These are phyloP conservation scores for Serendipita sp. DNA, from an alignment of 1,284 basidiomycete genomes.

Conservation along the genomic window DNA sequence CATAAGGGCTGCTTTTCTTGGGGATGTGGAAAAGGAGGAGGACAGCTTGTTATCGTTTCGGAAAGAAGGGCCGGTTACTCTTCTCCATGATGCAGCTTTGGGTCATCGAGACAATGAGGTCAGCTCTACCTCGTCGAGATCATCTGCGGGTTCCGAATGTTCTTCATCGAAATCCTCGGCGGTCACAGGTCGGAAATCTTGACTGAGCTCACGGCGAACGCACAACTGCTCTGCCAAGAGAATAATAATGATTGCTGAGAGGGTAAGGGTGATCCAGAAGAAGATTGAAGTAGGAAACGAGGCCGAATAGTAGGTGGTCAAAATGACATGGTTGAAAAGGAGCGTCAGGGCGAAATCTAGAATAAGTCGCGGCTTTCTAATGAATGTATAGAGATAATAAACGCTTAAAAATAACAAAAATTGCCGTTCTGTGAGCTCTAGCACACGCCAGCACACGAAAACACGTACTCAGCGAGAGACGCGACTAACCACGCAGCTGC, in stretches of 20 bases:
- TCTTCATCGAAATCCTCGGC: constrained; percentile 25
- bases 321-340: constrained; percentile 75
- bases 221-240: constrained; percentile 82
- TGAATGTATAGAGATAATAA: constrained; percentile 71
- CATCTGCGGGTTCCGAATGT: not conserved
- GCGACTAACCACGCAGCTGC: constrained; percentile 71
- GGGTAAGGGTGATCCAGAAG: constrained; percentile 70
- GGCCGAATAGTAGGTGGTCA: constrained; percentile 84
- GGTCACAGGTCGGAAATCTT: constrained; percentile 34
- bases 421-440: constrained; percentile 5
- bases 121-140: not conserved
- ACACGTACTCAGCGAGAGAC: constrained; percentile 63
- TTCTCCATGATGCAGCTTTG: not conserved
- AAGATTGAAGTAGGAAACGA: constrained; percentile 79
- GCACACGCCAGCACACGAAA: constrained; percentile 6
- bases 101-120: not conserved
- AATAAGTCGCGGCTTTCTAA: constrained; percentile 83
- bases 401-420: constrained; percentile 38
- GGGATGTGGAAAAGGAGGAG: not conserved
- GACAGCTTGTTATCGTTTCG: not conserved
- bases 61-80: not conserved
- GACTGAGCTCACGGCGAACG: constrained; percentile 73
- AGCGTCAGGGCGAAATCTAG: constrained; percentile 90
- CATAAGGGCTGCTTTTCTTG: not conserved
- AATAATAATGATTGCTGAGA: constrained; percentile 62